phyloP scores from a whole-genome alignment of 768 basidiomycete species.

The Hericium erinaceus region DNA sequence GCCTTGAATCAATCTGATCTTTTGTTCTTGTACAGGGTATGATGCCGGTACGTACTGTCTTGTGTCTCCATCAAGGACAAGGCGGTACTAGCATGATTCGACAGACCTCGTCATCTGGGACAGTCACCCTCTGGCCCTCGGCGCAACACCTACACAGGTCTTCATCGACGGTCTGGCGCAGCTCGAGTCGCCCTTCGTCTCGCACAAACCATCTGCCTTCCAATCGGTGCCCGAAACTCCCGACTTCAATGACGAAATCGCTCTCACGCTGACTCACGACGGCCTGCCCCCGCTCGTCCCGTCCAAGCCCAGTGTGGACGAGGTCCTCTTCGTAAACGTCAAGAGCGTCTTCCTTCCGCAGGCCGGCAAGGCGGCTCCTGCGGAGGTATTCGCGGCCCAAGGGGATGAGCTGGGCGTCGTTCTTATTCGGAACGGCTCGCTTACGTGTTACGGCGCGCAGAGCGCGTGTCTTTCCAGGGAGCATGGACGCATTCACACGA shows the following conservation, averaged over 20 bases:
- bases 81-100: not conserved
- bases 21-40: slow-evolving; percentile 34
- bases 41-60: slow-evolving; percentile 41
- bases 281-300: slow-evolving; percentile 67
- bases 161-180: slow-evolving; percentile 86
- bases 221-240: slow-evolving; percentile 47
- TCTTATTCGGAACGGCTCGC: slow-evolving; percentile 30
- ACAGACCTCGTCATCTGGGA: slow-evolving; percentile 55
- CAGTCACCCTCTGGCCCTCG: slow-evolving; percentile 67
- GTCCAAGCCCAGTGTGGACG: slow-evolving; percentile 24
- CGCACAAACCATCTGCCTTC: slow-evolving; percentile 17
- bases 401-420: slow-evolving; percentile 18
- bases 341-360: slow-evolving; percentile 21
- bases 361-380: slow-evolving; percentile 20
- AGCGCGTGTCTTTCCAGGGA: slow-evolving; percentile 13
- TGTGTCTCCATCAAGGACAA: not conserved
- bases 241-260: slow-evolving; percentile 61
- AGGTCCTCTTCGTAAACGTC: slow-evolving; percentile 61
- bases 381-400: slow-evolving; percentile 27
- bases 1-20: not conserved
- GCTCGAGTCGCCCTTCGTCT: slow-evolving; percentile 28
- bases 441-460: slow-evolving; percentile 40
- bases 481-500: slow-evolving; percentile 9
- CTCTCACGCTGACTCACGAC: slow-evolving; percentile 50
- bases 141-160: slow-evolving; percentile 74